Conservation (phyloP, 345 rosid species). For the Adansonia digitata region DNA sequence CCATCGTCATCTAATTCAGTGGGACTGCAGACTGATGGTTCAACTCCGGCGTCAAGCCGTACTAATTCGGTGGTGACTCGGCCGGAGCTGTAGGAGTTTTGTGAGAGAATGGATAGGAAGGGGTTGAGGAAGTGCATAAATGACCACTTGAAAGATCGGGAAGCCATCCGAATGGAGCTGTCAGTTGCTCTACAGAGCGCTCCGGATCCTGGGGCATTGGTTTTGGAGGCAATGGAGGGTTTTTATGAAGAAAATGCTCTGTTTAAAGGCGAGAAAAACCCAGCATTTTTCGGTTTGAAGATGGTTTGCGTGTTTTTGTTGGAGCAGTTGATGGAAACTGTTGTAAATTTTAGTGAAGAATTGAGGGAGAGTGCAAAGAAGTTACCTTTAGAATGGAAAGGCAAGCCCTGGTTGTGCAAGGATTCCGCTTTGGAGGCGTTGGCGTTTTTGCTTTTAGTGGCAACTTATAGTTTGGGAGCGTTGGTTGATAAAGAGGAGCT, state of each 20-base stretch:
- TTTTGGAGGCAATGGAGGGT: constrained; percentile 62
- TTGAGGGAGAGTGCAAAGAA: constrained; percentile 52
- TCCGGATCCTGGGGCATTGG: constrained; percentile 45
- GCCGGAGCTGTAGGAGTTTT: constrained; percentile 40
- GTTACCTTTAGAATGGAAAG: constrained; percentile 56
- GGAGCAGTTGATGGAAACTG: constrained; percentile 41
- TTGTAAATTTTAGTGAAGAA: constrained; percentile 22
- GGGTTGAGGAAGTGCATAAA: constrained; percentile 48
- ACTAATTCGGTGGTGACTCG: constrained; percentile 23
- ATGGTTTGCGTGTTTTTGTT: constrained; percentile 44
- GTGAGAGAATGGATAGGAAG: constrained; percentile 57
- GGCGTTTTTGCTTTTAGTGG: constrained; percentile 52
- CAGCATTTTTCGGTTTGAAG: constrained; percentile 27
- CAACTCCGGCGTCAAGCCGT: background rate
- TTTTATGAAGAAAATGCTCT: constrained; percentile 16
- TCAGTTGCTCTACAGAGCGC: constrained; percentile 32
- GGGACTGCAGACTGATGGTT: background rate
- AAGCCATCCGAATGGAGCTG: constrained; percentile 35
- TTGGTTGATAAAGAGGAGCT: constrained; percentile 42
- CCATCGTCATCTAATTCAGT: constrained; percentile 11
- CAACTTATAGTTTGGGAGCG: constrained; percentile 39
- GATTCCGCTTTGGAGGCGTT: constrained; percentile 31
- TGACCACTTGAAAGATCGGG: constrained; percentile 31
- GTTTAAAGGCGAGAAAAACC: constrained; percentile 17
- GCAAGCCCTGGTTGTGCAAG: constrained; percentile 23